Percentiles rank a stretch among this genome's conserved stretches.
Evolutionary conservation across 768 basidiomycete genomes (phyloP).

Genomic region (Gymnopilus junonius): DNA sequence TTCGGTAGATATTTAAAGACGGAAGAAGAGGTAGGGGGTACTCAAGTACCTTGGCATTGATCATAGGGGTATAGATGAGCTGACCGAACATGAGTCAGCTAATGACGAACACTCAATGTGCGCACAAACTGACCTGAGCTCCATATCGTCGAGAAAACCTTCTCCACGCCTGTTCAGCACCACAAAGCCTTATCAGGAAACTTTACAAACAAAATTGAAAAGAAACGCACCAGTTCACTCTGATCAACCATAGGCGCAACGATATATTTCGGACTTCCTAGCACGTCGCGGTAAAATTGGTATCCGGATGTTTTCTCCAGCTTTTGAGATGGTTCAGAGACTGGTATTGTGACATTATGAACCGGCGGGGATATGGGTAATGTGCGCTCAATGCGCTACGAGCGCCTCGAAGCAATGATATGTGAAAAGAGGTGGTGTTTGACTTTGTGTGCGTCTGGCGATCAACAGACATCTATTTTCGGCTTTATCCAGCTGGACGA

Average conservation of each 20-base stretch:
- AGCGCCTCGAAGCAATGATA: slow-evolving; percentile 10
- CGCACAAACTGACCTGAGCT: slow-evolving; percentile 58
- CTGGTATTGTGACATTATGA: slow-evolving; percentile 13
- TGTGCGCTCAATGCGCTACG: slow-evolving; percentile 19
- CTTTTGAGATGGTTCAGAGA: background rate
- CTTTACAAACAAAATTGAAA: background rate
- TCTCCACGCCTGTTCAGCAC: slow-evolving; percentile 79
- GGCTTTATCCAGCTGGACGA: too few relatives aligned
- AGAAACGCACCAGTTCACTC: slow-evolving; percentile 81
- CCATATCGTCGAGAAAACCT: slow-evolving; percentile 82
- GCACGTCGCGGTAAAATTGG: slow-evolving; percentile 78
- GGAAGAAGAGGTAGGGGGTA: background rate
- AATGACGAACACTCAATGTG: background rate
- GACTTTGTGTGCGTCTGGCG: background rate
- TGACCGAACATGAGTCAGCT: slow-evolving; percentile 29
- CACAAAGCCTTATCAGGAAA: background rate
- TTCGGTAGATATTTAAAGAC: background rate
- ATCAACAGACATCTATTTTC: too few relatives aligned
- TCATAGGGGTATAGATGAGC: slow-evolving; percentile 98
- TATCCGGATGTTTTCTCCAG: slow-evolving; percentile 68
- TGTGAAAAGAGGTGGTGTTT: slow-evolving; percentile 9
- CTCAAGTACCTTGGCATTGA: slow-evolving; percentile 78
- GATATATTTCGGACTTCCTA: slow-evolving; percentile 86
- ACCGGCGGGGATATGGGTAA: background rate
- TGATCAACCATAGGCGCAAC: slow-evolving; percentile 99